These are phyloP conservation scores for Mycosphaerella arachidis DNA, from an alignment of 2,329 filamentous ascomycete genomes.

Conservation along the genomic window DNA sequence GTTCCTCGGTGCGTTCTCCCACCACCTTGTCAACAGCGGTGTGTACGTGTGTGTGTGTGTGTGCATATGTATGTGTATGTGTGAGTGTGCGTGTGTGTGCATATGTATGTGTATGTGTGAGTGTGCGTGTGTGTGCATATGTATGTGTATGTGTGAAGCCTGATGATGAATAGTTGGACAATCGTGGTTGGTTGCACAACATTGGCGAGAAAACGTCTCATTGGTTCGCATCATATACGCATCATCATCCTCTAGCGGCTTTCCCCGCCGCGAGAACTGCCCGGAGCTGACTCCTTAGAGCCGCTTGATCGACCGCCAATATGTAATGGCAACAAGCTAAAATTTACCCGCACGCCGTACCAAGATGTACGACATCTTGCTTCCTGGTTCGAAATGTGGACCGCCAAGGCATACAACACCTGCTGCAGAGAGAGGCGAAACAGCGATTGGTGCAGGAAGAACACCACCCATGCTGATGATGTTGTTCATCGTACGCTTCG, in stretches of 20 bases:
- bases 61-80: too few relatives aligned
- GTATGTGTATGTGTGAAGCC: not conserved
- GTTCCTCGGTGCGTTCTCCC: too few relatives aligned
- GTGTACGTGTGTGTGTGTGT: too few relatives aligned
- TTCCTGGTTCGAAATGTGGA: not conserved
- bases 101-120: not conserved
- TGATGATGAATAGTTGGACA: not conserved
- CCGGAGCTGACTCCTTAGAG: not conserved
- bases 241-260: not conserved
- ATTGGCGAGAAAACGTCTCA: too few relatives aligned
- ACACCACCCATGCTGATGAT: not conserved
- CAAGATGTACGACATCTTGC: slow-evolving; percentile 1
- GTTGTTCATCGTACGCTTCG: not conserved
- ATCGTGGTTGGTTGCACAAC: not conserved
- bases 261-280: not conserved
- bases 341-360: not conserved
- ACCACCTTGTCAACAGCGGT: too few relatives aligned
- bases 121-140: too few relatives aligned
- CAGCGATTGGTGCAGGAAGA: not conserved
- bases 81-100: too few relatives aligned
- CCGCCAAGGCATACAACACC: not conserved
- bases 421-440: not conserved
- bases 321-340: not conserved
- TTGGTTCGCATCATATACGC: not conserved
- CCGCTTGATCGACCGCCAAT: not conserved